Base-by-base conservation (phyloP, 768 basidiomycete genomes). In the Rhodotorula diobovata region DNA sequence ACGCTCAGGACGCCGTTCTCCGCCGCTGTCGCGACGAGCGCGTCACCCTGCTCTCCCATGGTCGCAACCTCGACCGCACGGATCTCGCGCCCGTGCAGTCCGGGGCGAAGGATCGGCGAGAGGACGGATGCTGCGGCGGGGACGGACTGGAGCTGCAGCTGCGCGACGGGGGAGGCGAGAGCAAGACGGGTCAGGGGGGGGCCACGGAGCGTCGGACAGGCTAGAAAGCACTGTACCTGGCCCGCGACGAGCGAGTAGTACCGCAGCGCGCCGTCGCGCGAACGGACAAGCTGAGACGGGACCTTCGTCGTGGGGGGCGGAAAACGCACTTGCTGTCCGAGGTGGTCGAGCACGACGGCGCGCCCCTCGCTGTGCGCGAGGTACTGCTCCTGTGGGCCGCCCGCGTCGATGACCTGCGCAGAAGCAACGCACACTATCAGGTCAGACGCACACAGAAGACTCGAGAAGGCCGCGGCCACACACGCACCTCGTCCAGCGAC, bases 1-100 rank as follows among this genome's bases (percentile, higher is more conserved):
- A 69, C 32, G 23, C 48, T 62, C 23, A 69, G 41, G 11, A 63
- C 68, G 2, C 68, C 68, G 39, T 69, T 69, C 57, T 69, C 68
- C 16, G 68, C 62, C 4, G 56, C 68, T 2, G 46, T 69, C 55
- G 68, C 68, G 25, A 69, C 25, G 1, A 69, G 28, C 8, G 54
- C 11, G 2, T 16, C 23, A 30, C 41, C 35, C 0, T 45, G n/a
- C 8, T n/a, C 20, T n/a, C n/a, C n/a, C 12, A 35, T 18, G 0
- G 18, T 12, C 2, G 37, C 11, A 12, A 23, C 25, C 46, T 63
- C 48, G 48, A 59, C 18, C 0, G 68, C 61, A 1, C 68, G 46
- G 39, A 69, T 53, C 30, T 69, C 68, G 28, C 68, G 68, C 4
- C 68, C 68, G 30, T 69, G 68, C 18, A 69, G 39, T 1, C 56